Conservation (phyloP, 139 green algal genomes). For the Edaphochlamys debaryana region DNA sequence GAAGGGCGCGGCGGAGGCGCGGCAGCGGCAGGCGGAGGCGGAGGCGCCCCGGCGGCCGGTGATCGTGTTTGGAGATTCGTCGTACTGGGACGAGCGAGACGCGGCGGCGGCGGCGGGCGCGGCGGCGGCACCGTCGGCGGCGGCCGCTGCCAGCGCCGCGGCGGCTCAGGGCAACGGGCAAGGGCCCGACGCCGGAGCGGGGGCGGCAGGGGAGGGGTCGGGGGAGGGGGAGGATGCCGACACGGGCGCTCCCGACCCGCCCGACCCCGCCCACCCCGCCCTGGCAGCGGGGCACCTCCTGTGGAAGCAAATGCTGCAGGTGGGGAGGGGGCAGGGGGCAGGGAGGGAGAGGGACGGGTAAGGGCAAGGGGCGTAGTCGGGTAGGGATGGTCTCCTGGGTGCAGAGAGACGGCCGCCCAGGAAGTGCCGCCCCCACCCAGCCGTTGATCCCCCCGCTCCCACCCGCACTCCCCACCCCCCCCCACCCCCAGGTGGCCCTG, state of each 20-base stretch:
- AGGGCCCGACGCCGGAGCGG: no score
- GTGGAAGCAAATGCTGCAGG: conserved; percentile 52
- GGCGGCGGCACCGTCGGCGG: background rate
- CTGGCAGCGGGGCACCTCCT: conserved; percentile 23
- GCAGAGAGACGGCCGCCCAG: no score
- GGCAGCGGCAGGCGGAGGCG: conserved; percentile 2
- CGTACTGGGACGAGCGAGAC: conserved; percentile 1
- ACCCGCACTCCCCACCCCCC: no score
- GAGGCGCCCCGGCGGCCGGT: conserved; percentile 14
- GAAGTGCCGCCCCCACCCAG: no score
- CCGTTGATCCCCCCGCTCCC: no score
- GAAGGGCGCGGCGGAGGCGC: background rate
- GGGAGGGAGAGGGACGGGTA: no score
- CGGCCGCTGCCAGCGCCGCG: background rate
- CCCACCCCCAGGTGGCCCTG: no score
- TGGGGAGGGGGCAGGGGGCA: no score
- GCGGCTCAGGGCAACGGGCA: background rate
- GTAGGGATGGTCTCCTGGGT: no score
- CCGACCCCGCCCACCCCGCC: background rate
- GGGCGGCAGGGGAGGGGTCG: background rate
- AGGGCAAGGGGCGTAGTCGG: no score
- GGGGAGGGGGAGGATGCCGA: background rate
- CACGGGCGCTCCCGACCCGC: conserved; percentile 12
- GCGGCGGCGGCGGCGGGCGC: background rate
- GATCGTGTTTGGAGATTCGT: conserved; percentile 40